phyloP scores from a whole-genome alignment of 1,284 basidiomycete species.

The Paramarasmius palmivorus region DNA sequence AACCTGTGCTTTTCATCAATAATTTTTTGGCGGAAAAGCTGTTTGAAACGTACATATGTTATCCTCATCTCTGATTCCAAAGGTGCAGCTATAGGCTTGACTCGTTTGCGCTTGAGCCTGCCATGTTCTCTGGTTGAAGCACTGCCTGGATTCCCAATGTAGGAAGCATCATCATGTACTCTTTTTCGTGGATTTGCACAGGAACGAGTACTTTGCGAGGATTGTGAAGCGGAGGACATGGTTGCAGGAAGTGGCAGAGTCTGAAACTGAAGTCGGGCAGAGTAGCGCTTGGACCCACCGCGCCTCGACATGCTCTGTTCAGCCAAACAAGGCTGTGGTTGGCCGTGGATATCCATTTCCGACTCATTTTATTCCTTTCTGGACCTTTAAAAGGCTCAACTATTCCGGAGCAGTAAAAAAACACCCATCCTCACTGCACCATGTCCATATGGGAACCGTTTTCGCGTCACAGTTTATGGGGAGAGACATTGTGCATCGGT shows the following conservation, averaged over 20 bases:
- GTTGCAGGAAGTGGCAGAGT: not conserved
- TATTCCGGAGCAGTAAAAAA: not conserved
- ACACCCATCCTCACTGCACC: not conserved
- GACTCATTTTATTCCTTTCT: too few relatives aligned
- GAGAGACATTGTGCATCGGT: conserved; percentile 98
- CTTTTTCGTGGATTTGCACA: conserved; percentile 7
- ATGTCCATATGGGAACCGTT: conserved; percentile 95
- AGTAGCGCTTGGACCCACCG: not conserved
- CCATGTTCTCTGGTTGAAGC: conserved; percentile 51
- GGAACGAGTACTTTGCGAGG: conserved; percentile 7
- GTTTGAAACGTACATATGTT: conserved; percentile 37
- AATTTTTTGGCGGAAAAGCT: not conserved
- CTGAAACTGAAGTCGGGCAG: not conserved
- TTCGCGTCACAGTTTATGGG: conserved; percentile 96
- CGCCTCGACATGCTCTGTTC: too few relatives aligned
- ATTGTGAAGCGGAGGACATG: conserved; percentile 2
- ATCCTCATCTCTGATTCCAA: conserved; percentile 38
- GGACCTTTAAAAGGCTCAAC: conserved; percentile 1
- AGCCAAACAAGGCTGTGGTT: too few relatives aligned
- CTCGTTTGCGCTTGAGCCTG: conserved; percentile 55
- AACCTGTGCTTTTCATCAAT: conserved; percentile 48
- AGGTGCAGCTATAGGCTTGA: conserved; percentile 36
- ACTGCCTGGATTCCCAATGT: conserved; percentile 55
- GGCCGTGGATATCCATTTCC: too few relatives aligned
- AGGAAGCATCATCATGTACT: conserved; percentile 59